A percentile compares a stretch with the other conserved stretches of the same genome.
Evolutionary conservation across 2,329 filamentous ascomycete species (phyloP).

Genomic region (Grosmannia clavigera): DNA sequence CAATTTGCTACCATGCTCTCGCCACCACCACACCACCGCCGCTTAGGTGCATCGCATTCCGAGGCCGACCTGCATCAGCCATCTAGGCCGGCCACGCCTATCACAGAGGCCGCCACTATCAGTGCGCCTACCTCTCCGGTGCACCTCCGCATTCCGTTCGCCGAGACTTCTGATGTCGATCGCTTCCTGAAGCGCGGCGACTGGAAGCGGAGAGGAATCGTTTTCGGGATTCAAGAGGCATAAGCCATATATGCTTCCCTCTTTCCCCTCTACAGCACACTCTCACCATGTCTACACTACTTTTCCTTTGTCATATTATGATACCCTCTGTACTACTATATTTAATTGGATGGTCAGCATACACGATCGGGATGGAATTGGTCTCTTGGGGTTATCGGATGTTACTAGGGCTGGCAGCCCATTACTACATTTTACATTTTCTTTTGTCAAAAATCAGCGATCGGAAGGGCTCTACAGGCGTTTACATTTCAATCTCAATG

Average conservation of each 20-base stretch:
- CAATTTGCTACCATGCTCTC: conserved; percentile 7
- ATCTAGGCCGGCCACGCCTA: conserved; percentile 2
- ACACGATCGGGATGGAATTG: neutral
- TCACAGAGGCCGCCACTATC: neutral
- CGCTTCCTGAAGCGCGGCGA: conserved; percentile 20
- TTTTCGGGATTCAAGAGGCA: conserved; percentile 20
- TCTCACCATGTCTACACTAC: neutral
- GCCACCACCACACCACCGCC: conserved; percentile 9
- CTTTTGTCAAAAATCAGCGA: neutral
- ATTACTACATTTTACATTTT: neutral
- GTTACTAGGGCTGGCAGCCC: neutral
- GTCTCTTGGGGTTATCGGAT: neutral
- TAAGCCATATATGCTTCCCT: conserved; percentile 3
- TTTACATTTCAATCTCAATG: neutral
- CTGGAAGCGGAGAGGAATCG: conserved; percentile 24
- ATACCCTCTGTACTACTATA: neutral
- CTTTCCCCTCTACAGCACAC: neutral
- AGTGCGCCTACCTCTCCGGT: conserved; percentile 8
- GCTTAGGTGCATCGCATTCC: conserved; percentile 6
- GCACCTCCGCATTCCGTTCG: conserved; percentile 13
- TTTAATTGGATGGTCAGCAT: neutral
- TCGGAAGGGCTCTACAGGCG: neutral
- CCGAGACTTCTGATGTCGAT: conserved; percentile 13
- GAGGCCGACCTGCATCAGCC: conserved; percentile 5
- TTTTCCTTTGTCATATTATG: neutral